Evolutionary conservation across 345 rosid genomes (phyloP).

Genomic region (Melaleuca alternifolia): DNA sequence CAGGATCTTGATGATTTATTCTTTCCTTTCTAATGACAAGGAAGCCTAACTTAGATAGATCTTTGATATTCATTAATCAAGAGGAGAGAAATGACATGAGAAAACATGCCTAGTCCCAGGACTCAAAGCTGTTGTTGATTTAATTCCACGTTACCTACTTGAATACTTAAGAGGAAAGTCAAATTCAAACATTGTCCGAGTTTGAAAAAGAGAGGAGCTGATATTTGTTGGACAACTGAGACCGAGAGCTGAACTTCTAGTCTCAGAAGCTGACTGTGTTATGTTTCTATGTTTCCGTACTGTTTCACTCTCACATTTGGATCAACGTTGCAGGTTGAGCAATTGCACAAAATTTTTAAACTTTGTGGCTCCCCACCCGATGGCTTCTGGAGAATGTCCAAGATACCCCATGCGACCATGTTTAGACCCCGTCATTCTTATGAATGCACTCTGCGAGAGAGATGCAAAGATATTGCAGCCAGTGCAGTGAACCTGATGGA

Average conservation of each 20-base stretch:
- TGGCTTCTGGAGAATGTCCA: constrained; percentile 21
- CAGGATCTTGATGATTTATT: background rate
- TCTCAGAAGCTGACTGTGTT: background rate
- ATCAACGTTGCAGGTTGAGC: constrained; percentile 19
- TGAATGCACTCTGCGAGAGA: constrained; percentile 6
- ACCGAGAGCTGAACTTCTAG: background rate
- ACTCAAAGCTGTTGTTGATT: background rate
- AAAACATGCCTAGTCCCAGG: background rate
- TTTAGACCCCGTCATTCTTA: constrained; percentile 13
- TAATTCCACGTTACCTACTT: background rate
- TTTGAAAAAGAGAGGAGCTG: background rate
- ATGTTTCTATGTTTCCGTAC: background rate
- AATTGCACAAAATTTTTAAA: constrained; percentile 37
- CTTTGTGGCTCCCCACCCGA: constrained; percentile 36
- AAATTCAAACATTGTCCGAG: background rate
- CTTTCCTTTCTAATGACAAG: background rate
- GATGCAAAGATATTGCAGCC: background rate
- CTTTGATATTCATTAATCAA: background rate
- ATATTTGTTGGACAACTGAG: background rate
- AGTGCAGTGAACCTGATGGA: constrained; percentile 4
- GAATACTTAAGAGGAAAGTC: background rate
- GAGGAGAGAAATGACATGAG: background rate
- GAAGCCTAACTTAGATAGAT: background rate
- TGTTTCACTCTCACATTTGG: background rate
- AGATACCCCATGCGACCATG: constrained; percentile 15